A percentile compares a stretch with the other conserved stretches of the same genome.
Conservation (phyloP, 108 stramenopile species). For the Cyclotella distinguenda region DNA sequence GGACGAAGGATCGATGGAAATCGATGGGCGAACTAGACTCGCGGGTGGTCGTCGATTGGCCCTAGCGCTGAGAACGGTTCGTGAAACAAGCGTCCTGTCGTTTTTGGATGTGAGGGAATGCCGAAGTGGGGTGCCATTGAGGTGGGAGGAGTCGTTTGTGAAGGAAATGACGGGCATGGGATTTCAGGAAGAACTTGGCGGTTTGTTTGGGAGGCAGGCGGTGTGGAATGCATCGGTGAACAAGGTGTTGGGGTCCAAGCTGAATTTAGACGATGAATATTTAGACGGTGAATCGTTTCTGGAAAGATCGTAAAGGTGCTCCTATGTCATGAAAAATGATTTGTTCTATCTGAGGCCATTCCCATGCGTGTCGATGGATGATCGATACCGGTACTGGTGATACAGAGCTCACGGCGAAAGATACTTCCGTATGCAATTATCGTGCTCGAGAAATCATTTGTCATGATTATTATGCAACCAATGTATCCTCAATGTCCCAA, state of each 20-base stretch:
- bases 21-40: constrained; percentile 13
- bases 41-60: constrained; percentile 40
- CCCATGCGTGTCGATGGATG: too few species aligned
- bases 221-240: constrained; percentile 11
- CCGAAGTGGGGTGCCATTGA: constrained; percentile 7
- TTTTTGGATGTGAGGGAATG: constrained; percentile 54
- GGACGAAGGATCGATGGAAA: constrained; percentile 1
- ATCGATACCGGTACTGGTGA: too few species aligned
- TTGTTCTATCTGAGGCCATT: too few species aligned
- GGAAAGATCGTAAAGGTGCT: too few species aligned
- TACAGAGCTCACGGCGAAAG: too few species aligned
- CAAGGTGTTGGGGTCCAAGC: background rate
- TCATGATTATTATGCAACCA: too few species aligned
- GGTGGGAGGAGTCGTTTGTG: constrained; percentile 38
- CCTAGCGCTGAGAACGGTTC: constrained; percentile 33
- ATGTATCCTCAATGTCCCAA: too few species aligned
- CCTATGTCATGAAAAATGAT: too few species aligned
- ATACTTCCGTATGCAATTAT: too few species aligned
- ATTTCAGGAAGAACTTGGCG: constrained; percentile 44
- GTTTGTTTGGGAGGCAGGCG: constrained; percentile 40
- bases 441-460: too few species aligned
- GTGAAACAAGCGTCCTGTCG: constrained; percentile 16
- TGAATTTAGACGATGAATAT: background rate
- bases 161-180: constrained; percentile 38
- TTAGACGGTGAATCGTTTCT: too few species aligned